Evolutionary conservation across 2,329 filamentous ascomycete genomes (phyloP), one percentile per base, ranked within the genome.

Genomic region (Aspergillus sp.): DNA sequence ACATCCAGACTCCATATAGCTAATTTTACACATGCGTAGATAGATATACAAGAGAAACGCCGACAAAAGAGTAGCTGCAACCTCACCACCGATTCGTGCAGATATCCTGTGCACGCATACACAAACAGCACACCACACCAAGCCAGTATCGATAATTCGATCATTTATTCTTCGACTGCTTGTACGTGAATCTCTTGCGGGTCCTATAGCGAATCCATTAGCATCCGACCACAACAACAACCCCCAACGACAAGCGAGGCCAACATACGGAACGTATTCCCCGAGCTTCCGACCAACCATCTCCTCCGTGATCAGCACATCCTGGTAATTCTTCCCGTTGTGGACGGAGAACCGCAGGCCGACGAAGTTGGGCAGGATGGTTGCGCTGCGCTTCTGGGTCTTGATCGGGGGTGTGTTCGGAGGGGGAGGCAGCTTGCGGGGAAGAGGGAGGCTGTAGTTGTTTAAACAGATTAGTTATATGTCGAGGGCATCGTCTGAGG

Each of bases 271-370:
- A 57, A 91, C 86, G 71, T 96, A 97, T 76, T 97, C 92, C 64
- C 92, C 92, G 62, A 97, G 80, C 76, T 96, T 97, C 74, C 94
- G 88, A 49, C 92, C 92, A 46, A 97, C 92, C 92, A 97, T 97
- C 67, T 96, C 89, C 71, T 96, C 92, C 14, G 91, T 96, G 58
- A 97, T 88, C 60, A 80, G 81, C 50, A 96, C 81, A 62, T 94
- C 89, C 63, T 87, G 77, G 73, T 96, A 96, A 29, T 82, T 82
- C 78, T 94, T 96, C 66, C 92, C 92, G 71, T 96, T 96, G 77
- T 97, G 88, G 54, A 97, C 84, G 73, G 92, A 88, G 73, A 97
- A 97, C 70, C 85, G 87, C 64, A 96, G 78, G 13, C 91, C 91
- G 49, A 97, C 90, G 70, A 96, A 96, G 74, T 89, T 95, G 58